Evolutionary conservation across 139 green algal species (phyloP).

Genomic region (Chlorella sp.): DNA sequence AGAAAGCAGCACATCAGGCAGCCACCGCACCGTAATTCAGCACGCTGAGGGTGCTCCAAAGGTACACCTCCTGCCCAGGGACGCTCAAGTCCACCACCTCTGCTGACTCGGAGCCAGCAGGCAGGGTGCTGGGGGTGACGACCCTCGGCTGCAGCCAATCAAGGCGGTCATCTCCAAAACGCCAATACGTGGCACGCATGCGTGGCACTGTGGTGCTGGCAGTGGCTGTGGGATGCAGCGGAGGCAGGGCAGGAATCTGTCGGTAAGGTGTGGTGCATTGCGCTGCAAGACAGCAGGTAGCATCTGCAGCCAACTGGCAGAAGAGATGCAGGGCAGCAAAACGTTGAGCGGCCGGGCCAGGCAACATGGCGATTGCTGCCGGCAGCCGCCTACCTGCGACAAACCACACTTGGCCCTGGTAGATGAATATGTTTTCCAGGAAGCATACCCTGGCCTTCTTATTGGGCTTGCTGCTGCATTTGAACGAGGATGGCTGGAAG

Average conservation of each 20-base stretch:
- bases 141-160: not conserved
- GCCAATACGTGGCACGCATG: not conserved
- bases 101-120: not conserved
- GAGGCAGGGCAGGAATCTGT: not conserved
- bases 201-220: not conserved
- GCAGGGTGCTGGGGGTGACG: not conserved
- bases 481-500: not conserved
- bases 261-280: not conserved
- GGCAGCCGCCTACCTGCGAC: not conserved
- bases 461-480: not conserved
- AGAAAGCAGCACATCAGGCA: too few species aligned
- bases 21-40: not conserved
- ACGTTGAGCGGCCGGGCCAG: not conserved
- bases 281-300: not conserved
- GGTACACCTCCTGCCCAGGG: not conserved
- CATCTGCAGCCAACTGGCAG: not conserved
- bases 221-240: not conserved
- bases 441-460: not conserved
- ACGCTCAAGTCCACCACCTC: not conserved
- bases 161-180: not conserved
- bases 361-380: not conserved
- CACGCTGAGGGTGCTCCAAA: not conserved
- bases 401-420: not conserved
- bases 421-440: not conserved
- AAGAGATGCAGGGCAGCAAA: not conserved